A percentile compares a stretch with the other conserved stretches of the same genome.
Evolutionary conservation across 1,284 basidiomycete species (phyloP).

Genomic region (Fomes fomentarius): DNA sequence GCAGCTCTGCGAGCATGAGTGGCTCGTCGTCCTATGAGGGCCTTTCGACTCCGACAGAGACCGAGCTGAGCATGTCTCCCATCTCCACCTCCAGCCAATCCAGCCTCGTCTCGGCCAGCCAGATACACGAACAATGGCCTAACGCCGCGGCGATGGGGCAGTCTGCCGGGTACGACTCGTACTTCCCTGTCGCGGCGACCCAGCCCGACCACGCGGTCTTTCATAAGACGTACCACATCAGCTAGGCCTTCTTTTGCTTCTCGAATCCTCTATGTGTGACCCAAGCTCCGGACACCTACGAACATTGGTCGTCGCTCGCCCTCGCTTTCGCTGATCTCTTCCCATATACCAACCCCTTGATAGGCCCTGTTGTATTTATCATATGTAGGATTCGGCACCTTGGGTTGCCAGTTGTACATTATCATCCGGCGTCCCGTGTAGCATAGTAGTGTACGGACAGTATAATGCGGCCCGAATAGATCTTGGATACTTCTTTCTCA

Average conservation of each 20-base stretch:
- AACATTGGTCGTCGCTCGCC: slow-evolving; percentile 9
- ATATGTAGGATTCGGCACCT: slow-evolving; percentile 19
- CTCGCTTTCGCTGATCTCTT: slow-evolving; percentile 15
- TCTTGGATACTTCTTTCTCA: slow-evolving; percentile 21
- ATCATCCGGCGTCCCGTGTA: slow-evolving; percentile 20
- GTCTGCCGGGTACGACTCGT: slow-evolving; percentile 63
- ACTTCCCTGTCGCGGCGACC: slow-evolving; percentile 57
- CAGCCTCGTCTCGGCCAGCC: slow-evolving; percentile 33
- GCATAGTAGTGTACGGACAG: slow-evolving; percentile 22
- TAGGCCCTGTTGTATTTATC: slow-evolving; percentile 21
- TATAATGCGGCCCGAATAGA: slow-evolving; percentile 18
- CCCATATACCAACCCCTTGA: slow-evolving; percentile 16
- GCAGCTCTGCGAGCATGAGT: slow-evolving; percentile 44
- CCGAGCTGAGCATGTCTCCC: slow-evolving; percentile 65
- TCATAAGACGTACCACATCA: slow-evolving; percentile 37
- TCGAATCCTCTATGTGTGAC: neutral
- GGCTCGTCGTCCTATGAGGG: slow-evolving; percentile 43
- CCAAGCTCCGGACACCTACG: slow-evolving; percentile 8
- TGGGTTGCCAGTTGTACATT: slow-evolving; percentile 19
- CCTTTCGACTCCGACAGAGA: slow-evolving; percentile 59
- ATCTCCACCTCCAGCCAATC: slow-evolving; percentile 64
- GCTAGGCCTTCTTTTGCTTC: slow-evolving; percentile 13
- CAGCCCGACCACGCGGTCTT: slow-evolving; percentile 30
- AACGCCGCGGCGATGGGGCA: slow-evolving; percentile 44
- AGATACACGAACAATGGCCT: slow-evolving; percentile 50